A percentile compares a stretch with the other conserved stretches of the same genome.
phyloP scores from a whole-genome alignment of 2,329 filamentous ascomycete species.

The Ploettnerulaceae sp. region DNA sequence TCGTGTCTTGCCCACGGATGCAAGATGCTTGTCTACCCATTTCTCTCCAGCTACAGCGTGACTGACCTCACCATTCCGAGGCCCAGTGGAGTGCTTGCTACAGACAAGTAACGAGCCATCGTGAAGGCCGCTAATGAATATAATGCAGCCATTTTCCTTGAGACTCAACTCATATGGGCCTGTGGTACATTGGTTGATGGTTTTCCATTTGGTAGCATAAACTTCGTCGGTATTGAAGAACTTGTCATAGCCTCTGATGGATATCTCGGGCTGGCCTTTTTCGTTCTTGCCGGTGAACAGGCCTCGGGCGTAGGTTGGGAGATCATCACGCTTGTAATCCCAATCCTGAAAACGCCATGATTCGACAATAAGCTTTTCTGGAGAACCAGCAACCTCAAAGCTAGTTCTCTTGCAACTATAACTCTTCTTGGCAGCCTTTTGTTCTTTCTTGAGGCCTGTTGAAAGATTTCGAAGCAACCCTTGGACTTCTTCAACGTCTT shows the following conservation, averaged over 20 bases:
- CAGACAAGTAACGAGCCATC: conserved; percentile 91
- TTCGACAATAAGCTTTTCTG: conserved; percentile 64
- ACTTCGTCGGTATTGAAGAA: conserved; percentile 96
- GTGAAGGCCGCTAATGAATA: conserved; percentile 88
- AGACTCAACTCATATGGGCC: conserved; percentile 93
- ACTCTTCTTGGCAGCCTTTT: conserved; percentile 52
- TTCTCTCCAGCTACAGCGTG: conserved; percentile 80
- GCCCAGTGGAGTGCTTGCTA: conserved; percentile 95
- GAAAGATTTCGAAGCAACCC: conserved; percentile 48
- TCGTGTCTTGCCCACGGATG: conserved; percentile 70
- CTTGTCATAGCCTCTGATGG: conserved; percentile 90
- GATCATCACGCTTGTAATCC: conserved; percentile 84
- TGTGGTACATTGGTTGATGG: conserved; percentile 68
- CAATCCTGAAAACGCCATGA: conserved; percentile 94
- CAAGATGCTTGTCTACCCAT: conserved; percentile 77
- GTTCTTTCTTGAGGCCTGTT: conserved; percentile 57
- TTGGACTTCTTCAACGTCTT: conserved; percentile 64
- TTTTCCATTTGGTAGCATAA: conserved; percentile 72
- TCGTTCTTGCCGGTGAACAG: conserved; percentile 79
- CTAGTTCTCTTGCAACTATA: conserved; percentile 78
- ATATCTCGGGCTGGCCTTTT: conserved; percentile 68
- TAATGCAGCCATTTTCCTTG: conserved; percentile 99
- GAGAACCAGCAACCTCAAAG: conserved; percentile 61
- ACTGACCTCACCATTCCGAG: conserved; percentile 62
- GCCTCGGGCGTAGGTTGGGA: conserved; percentile 90